A percentile compares a stretch with the other conserved stretches of the same genome.
Evolutionary conservation across 208 protist species (phyloP).

Genomic region (Phytomonas serpens): DNA sequence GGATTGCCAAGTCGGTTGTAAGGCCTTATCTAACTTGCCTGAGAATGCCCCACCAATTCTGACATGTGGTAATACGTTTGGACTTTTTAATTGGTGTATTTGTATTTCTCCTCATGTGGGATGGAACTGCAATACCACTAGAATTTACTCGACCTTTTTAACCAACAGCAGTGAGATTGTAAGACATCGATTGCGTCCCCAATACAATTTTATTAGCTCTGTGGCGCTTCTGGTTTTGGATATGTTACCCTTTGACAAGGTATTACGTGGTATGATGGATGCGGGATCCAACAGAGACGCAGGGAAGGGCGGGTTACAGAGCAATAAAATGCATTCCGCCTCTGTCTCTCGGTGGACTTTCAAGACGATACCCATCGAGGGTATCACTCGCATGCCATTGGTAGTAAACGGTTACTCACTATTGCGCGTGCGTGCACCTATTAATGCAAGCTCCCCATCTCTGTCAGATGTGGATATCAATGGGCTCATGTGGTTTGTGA

Average conservation of each 20-base stretch:
- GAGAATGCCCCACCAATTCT: neutral
- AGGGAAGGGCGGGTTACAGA: neutral
- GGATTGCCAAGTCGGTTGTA: neutral
- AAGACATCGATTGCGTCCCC: neutral
- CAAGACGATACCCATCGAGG: conserved; percentile 1
- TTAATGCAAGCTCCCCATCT: neutral
- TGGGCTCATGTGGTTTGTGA: neutral
- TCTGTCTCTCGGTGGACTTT: neutral
- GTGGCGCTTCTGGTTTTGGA: neutral
- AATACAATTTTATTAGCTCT: conserved; percentile 2
- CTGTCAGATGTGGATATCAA: neutral
- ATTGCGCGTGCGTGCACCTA: neutral
- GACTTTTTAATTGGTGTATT: conserved; percentile 28
- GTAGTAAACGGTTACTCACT: conserved; percentile 21
- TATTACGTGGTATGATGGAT: neutral
- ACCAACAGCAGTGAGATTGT: neutral
- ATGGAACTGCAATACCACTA: conserved; percentile 20
- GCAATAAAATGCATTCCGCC: neutral
- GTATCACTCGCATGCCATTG: conserved; percentile 18
- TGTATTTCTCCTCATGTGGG: conserved; percentile 33
- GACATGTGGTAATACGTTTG: conserved; percentile 20
- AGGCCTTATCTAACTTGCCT: neutral
- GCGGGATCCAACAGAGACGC: neutral
- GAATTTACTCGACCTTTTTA: neutral
- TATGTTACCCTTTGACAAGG: neutral